Evolutionary conservation across 2,329 filamentous ascomycete species (phyloP), one percentile per base, ranked within the genome.

Genomic region (Stylonectria norvegica): DNA sequence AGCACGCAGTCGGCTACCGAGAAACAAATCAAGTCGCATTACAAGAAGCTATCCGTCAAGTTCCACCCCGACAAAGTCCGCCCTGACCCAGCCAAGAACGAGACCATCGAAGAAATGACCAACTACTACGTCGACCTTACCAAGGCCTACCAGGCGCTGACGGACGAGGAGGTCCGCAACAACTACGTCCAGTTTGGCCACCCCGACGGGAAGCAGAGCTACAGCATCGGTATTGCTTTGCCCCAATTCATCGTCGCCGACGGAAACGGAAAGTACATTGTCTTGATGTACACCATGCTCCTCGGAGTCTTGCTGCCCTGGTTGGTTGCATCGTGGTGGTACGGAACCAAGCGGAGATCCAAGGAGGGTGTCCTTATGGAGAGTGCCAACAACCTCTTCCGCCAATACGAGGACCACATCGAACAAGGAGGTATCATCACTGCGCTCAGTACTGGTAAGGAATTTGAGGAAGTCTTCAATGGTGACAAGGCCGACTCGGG

Each of bases 271-370:
- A 97, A 96, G 72, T 97, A 94, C 60, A 86, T 98, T 38, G 74
- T 98, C 45, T 73, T 96, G 42, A 77, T 96, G 49, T 98, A 98
- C 64, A 90, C 89, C 25, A 67, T 85, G 22, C 76, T 97, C 27
- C 81, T 98, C 36, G 93, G 91, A 40, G 87, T 97, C 47, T 71
- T 96, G 45, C 73, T 98, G 37, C 93, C 93, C 3, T 98, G 94
- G 64, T 73, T 93, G 34, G 91, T 98, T 40, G 93, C 93, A 34
- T 89, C 86, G 43, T 98, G 93, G 93, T 98, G 93, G 93, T 98
- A 98, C 62, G 93, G 94, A 45, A 94, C 89, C 22, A 91, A 95
- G 66, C 81, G 84, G 56, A 81, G 87, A 66, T 97, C 93, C 25
- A 94, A 91, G 69, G 94, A 98, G 66, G 89, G 88, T 54, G 86